Base-by-base conservation (phyloP, 306 rosid species). In the Fragaria nilgerrensis region DNA sequence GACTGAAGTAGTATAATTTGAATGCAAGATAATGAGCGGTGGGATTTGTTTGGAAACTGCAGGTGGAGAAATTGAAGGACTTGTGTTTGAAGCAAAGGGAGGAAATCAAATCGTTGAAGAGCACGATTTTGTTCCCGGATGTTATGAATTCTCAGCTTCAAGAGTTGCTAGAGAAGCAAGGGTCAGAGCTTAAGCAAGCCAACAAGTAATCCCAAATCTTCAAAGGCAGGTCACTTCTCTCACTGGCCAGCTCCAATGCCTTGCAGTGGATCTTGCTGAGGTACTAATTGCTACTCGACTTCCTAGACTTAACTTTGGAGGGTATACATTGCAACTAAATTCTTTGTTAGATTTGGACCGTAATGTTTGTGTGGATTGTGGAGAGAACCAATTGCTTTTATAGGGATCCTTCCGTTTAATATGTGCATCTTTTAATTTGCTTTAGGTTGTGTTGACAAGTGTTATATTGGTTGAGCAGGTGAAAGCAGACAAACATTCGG, bases 11-110 rank as follows among this genome's bases (percentile, higher is more conserved):
- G 62, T 41, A 13, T 19, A 17, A 68, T 20, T 82, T 61, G 63
- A 53, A 36, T 19, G 27, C 47, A 13, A 3, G 2, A 36, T 72
- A 34, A 37, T 36, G 48, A 37, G 29, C 22, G 1, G 66, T 73
- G 67, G 37, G 34, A 29, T 44, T n/a, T 39, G 66, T 13, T 43
- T 52, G 83, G 78, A 71, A 80, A 78, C 62, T 84, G 55, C 75
- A 95, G 99, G 95, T 86, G 78, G 99, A 95, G 81, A 95, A 95
- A 87, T 71, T 96, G 86, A 96, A 92, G 82, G 99, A 96, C 79
- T 83, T 96, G 82, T 96, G 99, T 71, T 85, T 92, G 87, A 96
- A 87, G 70, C 99, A 96, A 83, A 89, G 94, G 87, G 99, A 96
- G 79, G 99, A 96, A 84, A 96, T 96, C 36, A 91, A 88, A 74